Evolutionary conservation across 495 filamentous ascomycete genomes (phyloP).

Genomic region (Elasticomyces elasticus): DNA sequence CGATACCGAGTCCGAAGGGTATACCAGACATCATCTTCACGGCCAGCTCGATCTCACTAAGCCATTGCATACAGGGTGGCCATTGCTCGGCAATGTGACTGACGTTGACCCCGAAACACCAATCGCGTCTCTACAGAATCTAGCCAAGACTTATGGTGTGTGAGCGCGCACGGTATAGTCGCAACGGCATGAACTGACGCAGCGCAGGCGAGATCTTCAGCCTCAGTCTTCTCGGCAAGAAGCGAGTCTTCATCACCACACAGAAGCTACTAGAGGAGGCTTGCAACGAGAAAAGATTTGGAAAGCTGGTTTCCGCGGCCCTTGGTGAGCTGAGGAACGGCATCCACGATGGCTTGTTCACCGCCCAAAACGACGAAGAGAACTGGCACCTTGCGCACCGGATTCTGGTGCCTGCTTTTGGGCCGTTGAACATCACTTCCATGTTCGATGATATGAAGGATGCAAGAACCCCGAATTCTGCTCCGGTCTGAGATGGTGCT

Average conservation of each 20-base stretch:
- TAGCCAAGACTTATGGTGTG: slow-evolving; percentile 15
- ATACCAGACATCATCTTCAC: neutral
- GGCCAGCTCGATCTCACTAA: slow-evolving; percentile 8
- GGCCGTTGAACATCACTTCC: slow-evolving; percentile 54
- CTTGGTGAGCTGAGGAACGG: slow-evolving; percentile 49
- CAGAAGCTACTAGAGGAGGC: slow-evolving; percentile 53
- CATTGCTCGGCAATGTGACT: slow-evolving; percentile 17
- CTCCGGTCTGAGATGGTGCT: neutral
- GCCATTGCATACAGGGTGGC: neutral
- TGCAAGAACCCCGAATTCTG: neutral
- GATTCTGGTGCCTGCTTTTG: slow-evolving; percentile 60
- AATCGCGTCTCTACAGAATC: slow-evolving; percentile 7
- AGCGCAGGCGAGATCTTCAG: slow-evolving; percentile 5
- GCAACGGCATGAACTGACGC: neutral
- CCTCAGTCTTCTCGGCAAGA: slow-evolving; percentile 2
- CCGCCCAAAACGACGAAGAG: slow-evolving; percentile 40
- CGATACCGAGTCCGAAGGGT: neutral
- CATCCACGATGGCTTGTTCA: slow-evolving; percentile 60
- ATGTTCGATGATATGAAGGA: slow-evolving; percentile 48
- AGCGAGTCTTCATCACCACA: slow-evolving; percentile 22
- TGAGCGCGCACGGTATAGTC: neutral
- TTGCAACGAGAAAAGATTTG: slow-evolving; percentile 59
- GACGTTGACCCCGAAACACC: slow-evolving; percentile 20
- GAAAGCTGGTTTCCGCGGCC: slow-evolving; percentile 41
- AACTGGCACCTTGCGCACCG: slow-evolving; percentile 66